Base-by-base conservation (phyloP, 306 rosid genomes). In the Carpinus fangiana region DNA sequence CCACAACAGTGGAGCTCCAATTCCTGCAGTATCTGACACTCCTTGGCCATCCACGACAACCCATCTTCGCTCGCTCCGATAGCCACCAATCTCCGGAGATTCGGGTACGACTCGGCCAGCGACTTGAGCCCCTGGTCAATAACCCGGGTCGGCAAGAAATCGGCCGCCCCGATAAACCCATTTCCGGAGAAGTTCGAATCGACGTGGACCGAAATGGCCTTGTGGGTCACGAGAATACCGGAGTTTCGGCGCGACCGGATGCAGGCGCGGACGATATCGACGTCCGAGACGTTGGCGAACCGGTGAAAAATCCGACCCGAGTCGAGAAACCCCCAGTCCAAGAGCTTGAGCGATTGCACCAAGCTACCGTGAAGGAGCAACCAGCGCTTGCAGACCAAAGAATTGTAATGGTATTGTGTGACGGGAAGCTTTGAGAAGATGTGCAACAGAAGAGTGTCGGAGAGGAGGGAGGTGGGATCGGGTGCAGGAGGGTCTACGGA, bases 301-400 rank as follows among this genome's bases (percentile, higher is more conserved):
- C 98, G 81, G 36, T 21, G 70, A 55, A 79, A 86, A 73, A 88
- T 77, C 36, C 98, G 87, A 76, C 98, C 98, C 34, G 98, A 91
- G 21, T 90, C 84, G 21, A 95, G 85, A 78, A 95, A 95, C 54
- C 79, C 79, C 93, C 94, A 95, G 51, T 95, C 96, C 59, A 82
- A 62, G 4, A 92, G 87, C 78, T 78, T 84, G 47, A 90, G 72
- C 4, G 96, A 91, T 50, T 92, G 93, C 4, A 88, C 83, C 7
- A 95, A 86, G 0, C 97, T 85, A 16, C 93, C 97, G 47, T 92
- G 97, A 54, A 95, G 89, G 74, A 84, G 80, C 80, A 92, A 86
- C 98, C 98, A 95, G 20, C 98, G 96, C 81, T 87, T 92, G 89
- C 98, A 95, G 80, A 93, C 99, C 2, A 88, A 86, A 1, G 86